Evolutionary conservation across 345 rosid species (phyloP).

Genomic region (Rhodamnia rubescens): DNA sequence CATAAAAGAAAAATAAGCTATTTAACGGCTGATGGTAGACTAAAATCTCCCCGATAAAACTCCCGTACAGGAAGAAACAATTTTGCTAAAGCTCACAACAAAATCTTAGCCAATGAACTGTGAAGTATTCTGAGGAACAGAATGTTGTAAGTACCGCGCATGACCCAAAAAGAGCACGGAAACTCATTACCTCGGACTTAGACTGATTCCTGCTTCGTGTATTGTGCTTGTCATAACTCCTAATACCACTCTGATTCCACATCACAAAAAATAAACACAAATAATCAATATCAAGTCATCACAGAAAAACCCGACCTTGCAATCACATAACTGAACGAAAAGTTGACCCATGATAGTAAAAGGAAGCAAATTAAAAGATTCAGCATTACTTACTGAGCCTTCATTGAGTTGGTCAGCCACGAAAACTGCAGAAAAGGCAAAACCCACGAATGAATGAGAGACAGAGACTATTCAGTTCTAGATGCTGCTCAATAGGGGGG

Average conservation of each 20-base stretch:
- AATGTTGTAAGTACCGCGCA: background rate
- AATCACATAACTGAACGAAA: background rate
- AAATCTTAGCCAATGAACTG: background rate
- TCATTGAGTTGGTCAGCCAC: constrained; percentile 34
- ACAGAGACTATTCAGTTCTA: background rate
- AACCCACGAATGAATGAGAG: background rate
- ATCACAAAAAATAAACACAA: background rate
- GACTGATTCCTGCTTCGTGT: background rate
- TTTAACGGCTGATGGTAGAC: background rate
- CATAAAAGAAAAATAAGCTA: background rate
- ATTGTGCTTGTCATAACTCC: constrained; percentile 10
- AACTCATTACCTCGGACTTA: constrained; percentile 8
- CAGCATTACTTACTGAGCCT: constrained; percentile 34
- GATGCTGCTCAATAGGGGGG: background rate
- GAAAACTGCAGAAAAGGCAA: constrained; percentile 31
- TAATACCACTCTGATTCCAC: constrained; percentile 13
- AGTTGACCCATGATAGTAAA: background rate
- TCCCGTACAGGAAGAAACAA: background rate
- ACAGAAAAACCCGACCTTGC: background rate
- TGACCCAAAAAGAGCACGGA: background rate
- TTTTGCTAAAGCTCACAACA: background rate
- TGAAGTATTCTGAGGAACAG: background rate
- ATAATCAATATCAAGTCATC: background rate
- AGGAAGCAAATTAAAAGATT: background rate
- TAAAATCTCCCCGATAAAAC: background rate